Base-by-base conservation (phyloP, 139 green algal genomes). In the Volvox reticuliferus region DNA sequence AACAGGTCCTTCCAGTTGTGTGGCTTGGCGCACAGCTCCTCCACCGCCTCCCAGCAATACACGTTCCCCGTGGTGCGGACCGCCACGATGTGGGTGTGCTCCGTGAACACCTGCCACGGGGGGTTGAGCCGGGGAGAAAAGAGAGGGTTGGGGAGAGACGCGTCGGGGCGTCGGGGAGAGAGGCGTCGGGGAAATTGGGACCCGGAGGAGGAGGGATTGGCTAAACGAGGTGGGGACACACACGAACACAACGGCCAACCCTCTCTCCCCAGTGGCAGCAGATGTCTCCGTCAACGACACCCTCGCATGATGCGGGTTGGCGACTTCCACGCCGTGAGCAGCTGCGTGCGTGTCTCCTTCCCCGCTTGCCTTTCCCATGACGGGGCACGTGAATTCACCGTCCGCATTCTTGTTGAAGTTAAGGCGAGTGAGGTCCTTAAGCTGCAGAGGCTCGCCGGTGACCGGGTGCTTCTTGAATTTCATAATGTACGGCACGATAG, bases 71-170 rank as follows among this genome's bases (percentile, higher is more conserved):
- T 98, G 62, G 96, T 86, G 32, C 93, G 94, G 32, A 99, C 88
- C 3, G 98, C 98, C 35, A 98, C 98, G 86, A 99, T 99, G 96
- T 99, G 98, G 0, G 98, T 99, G 95, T 98, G 95, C 86, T 98
- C 95, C 16, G 98, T 99, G 95, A 99, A 99, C 67, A 99, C 96
- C 90, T 93, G 75, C 14, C 33, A 22, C 0, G 12, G 79, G 44
- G 50, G 79, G 50, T 30, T 78, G 63, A 30, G 32, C 55, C 36
- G 78, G 35, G 32, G 35, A 1, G 22, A 5, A 67, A 26, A 28
- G 12, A 73, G 9, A 28, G 65, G 2, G 65, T 24, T 9, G 16
- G 65, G 65, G 65, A 73, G 65, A 12, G 65, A 73, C 6, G 17
- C 17, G 19, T 69, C 62, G 62, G 62, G 62, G 62, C 17, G 62